phyloP scores from a whole-genome alignment of 148 eudicot species.

The Beta vulgaris region DNA sequence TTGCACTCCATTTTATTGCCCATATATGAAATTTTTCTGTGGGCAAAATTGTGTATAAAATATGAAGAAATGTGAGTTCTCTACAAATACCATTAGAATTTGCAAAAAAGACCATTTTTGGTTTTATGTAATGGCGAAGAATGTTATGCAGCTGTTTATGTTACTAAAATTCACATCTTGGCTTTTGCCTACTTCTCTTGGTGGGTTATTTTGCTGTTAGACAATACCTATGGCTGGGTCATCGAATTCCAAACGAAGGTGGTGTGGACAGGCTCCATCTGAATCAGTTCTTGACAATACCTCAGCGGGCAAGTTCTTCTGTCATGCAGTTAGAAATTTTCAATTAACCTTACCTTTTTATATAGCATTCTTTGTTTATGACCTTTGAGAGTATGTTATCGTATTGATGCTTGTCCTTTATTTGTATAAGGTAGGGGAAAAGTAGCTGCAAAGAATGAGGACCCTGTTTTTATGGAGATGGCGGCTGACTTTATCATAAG shows the following conservation, averaged over 20 bases:
- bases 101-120: no score
- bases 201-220: background rate
- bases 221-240: background rate
- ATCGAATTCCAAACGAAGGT: background rate
- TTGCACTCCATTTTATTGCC: no score
- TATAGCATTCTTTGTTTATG: background rate
- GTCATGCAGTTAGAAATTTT: no score
- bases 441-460: background rate
- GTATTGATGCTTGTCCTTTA: background rate
- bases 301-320: background rate
- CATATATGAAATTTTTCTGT: no score
- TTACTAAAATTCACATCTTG: no score
- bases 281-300: background rate
- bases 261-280: background rate
- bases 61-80: no score
- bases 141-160: no score
- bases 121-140: no score
- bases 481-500: conserved; percentile 2
- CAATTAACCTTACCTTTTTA: background rate
- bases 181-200: no score
- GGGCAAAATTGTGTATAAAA: no score
- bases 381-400: background rate
- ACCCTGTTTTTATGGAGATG: background rate
- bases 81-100: no score
- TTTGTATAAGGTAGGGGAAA: background rate